Evolutionary conservation across 768 basidiomycete genomes (phyloP).

Genomic region (Mycena alexandri): DNA sequence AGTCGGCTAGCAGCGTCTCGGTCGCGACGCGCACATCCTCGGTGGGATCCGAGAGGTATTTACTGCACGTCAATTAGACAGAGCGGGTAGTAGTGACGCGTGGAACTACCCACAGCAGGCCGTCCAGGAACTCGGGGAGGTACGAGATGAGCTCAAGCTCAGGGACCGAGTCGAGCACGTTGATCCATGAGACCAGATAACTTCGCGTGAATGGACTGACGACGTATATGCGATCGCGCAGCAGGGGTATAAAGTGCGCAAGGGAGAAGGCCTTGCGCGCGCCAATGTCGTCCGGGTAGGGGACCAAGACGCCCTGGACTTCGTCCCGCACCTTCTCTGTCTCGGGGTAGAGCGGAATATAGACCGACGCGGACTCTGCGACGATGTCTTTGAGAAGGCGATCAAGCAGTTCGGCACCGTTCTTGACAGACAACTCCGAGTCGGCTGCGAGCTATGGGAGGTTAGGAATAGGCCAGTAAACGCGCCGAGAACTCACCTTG

Average conservation of each 20-base stretch:
- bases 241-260: conserved; percentile 92
- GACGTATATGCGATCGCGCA: conserved; percentile 94
- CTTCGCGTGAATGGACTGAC: conserved; percentile 95
- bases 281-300: conserved; percentile 66
- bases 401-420: conserved; percentile 96
- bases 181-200: conserved; percentile 98
- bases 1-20: conserved; percentile 89
- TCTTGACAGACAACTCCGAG: conserved; percentile 96
- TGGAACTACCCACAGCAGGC: conserved; percentile 78
- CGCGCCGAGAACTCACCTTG: conserved; percentile 74
- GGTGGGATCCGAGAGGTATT: conserved; percentile 95
- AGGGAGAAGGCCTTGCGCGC: conserved; percentile 90
- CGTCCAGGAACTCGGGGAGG: conserved; percentile 95
- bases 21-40: conserved; percentile 94
- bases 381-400: conserved; percentile 98
- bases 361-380: conserved; percentile 94
- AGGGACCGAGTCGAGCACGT: conserved; percentile 94
- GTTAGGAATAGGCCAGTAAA: conserved; percentile 2
- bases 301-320: conserved; percentile 71
- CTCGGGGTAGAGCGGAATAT: conserved; percentile 90
- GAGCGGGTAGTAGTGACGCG: conserved; percentile 10
- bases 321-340: conserved; percentile 76
- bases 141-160: conserved; percentile 96
- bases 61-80: conserved; percentile 59
- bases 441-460: conserved; percentile 88